These are phyloP conservation scores for Rosa multiflora DNA, from an alignment of 306 rosid genomes.

Conservation along the genomic window DNA sequence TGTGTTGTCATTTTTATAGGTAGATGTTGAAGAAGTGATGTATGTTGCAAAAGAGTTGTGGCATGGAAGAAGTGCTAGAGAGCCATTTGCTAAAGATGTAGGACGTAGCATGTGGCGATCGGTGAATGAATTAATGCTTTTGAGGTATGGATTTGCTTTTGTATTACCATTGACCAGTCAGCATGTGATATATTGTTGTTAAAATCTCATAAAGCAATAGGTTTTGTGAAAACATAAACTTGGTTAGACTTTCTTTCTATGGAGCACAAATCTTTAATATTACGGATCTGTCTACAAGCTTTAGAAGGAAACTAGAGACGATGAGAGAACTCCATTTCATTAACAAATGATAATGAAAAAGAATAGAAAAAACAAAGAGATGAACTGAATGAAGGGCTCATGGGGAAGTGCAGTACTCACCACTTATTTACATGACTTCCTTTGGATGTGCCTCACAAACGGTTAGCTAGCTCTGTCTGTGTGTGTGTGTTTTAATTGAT, in stretches of 20 bases:
- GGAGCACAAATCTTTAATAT: background rate
- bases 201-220: background rate
- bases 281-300: background rate
- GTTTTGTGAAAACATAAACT: background rate
- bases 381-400: too few relatives aligned
- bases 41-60: slow-evolving; percentile 86
- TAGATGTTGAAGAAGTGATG: slow-evolving; percentile 94
- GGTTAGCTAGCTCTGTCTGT: background rate
- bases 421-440: background rate
- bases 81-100: slow-evolving; percentile 59
- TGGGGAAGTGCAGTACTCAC: background rate
- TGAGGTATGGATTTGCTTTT: slow-evolving; percentile 52
- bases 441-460: background rate
- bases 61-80: slow-evolving; percentile 95
- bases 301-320: background rate
- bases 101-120: slow-evolving; percentile 99
- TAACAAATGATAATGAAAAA: background rate
- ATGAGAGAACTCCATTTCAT: background rate
- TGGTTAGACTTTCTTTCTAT: background rate
- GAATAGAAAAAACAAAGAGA: too few relatives aligned
- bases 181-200: slow-evolving; percentile 6
- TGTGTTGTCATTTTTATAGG: slow-evolving; percentile 43
- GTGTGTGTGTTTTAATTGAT: too few relatives aligned
- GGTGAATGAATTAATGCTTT: slow-evolving; percentile 89
- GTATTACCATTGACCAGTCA: background rate